phyloP scores from a whole-genome alignment of 2,329 filamentous ascomycete genomes.

The Tolypocladium amazonense region DNA sequence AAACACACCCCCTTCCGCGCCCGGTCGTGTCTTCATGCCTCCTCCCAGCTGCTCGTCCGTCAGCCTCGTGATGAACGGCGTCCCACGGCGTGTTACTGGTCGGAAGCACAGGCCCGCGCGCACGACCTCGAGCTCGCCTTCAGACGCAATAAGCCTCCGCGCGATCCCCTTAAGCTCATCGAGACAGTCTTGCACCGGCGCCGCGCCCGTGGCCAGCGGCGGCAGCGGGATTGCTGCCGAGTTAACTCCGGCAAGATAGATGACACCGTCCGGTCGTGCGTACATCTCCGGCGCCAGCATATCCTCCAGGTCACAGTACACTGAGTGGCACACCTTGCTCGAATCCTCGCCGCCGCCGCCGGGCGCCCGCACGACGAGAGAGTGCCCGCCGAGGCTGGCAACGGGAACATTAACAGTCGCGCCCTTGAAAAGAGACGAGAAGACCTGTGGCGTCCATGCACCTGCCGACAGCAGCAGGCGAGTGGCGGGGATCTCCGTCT shows the following conservation, averaged over 20 bases:
- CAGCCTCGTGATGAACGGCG: slow-evolving; percentile 51
- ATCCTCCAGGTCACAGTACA: slow-evolving; percentile 52
- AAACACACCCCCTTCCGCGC: slow-evolving; percentile 52
- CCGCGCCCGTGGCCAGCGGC: slow-evolving; percentile 14
- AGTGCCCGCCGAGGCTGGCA: slow-evolving; percentile 56
- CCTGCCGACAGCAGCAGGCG: slow-evolving; percentile 58
- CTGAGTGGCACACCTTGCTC: slow-evolving; percentile 50
- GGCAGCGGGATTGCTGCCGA: slow-evolving; percentile 50
- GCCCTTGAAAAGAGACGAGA: slow-evolving; percentile 50
- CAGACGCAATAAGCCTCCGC: slow-evolving; percentile 33
- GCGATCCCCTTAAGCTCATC: slow-evolving; percentile 38
- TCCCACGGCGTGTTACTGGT: slow-evolving; percentile 53
- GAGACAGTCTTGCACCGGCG: slow-evolving; percentile 22
- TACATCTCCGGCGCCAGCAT: slow-evolving; percentile 64
- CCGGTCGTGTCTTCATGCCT: slow-evolving; percentile 28
- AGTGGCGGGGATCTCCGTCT: slow-evolving; percentile 48
- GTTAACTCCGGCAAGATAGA: slow-evolving; percentile 68
- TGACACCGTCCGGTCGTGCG: slow-evolving; percentile 52
- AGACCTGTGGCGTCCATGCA: slow-evolving; percentile 60
- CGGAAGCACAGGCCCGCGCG: slow-evolving; percentile 62
- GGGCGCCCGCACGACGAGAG: slow-evolving; percentile 54
- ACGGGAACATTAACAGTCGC: slow-evolving; percentile 39
- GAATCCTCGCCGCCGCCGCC: slow-evolving; percentile 9
- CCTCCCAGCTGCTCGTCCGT: slow-evolving; percentile 43
- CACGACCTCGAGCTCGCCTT: slow-evolving; percentile 47